phyloP scores from a whole-genome alignment of 1,139 yeast genomes.

The Blastobotrys apis region DNA sequence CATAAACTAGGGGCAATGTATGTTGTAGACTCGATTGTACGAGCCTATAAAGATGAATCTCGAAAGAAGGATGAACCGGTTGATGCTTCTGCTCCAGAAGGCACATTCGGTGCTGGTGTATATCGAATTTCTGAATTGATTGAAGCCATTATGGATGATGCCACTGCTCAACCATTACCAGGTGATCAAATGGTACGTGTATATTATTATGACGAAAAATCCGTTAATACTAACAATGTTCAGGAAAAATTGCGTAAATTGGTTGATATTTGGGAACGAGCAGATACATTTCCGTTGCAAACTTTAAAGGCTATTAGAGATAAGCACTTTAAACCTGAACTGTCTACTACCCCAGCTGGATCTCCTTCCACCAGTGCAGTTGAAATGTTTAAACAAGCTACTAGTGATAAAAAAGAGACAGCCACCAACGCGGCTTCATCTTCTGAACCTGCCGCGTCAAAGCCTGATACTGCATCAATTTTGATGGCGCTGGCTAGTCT shows the following conservation, averaged over 20 bases:
- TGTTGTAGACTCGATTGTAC: slow-evolving; percentile 86
- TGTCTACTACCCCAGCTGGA: slow-evolving; percentile 22
- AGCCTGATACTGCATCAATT: slow-evolving; percentile 38
- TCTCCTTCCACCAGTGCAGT: slow-evolving; percentile 18
- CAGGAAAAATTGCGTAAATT: slow-evolving; percentile 73
- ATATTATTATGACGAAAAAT: slow-evolving; percentile 35
- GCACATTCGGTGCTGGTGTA: slow-evolving; percentile 73
- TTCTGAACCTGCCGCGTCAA: slow-evolving; percentile 17
- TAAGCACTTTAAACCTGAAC: slow-evolving; percentile 14
- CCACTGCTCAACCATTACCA: slow-evolving; percentile 26
- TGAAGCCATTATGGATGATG: slow-evolving; percentile 33
- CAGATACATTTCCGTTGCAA: slow-evolving; percentile 65
- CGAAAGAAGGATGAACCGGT: slow-evolving; percentile 47
- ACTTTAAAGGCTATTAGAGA: slow-evolving; percentile 43
- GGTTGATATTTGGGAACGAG: slow-evolving; percentile 89
- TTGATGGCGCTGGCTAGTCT: slow-evolving; percentile 38
- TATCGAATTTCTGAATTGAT: slow-evolving; percentile 37
- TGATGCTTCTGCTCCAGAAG: slow-evolving; percentile 49
- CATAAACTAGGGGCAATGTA: slow-evolving; percentile 89
- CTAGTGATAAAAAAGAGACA: slow-evolving; percentile 2
- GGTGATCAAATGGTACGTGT: slow-evolving; percentile 27
- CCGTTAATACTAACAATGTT: slow-evolving; percentile 20
- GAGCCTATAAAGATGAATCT: slow-evolving; percentile 79
- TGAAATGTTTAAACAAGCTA: slow-evolving; percentile 27
- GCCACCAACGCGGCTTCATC: slow-evolving; percentile 14